A percentile compares a stretch with the other conserved stretches of the same genome.
Conservation (phyloP, 192 early-diverging fungal species). For the Phlyctochytrium bullatum region DNA sequence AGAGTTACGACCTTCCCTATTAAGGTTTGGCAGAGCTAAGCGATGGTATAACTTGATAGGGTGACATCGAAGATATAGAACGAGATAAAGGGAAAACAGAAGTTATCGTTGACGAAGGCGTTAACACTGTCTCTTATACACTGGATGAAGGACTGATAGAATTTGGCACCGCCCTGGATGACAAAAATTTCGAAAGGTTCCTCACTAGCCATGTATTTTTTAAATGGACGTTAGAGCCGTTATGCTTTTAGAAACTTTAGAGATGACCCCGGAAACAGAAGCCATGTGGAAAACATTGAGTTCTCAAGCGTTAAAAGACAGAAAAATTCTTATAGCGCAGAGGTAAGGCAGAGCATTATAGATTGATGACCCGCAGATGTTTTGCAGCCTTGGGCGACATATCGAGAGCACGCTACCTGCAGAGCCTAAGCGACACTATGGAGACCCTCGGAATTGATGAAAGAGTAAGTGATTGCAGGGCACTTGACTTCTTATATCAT, state of each 20-base stretch:
- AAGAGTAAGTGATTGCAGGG: slow-evolving; percentile 12
- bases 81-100: slow-evolving; percentile 57
- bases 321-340: slow-evolving; percentile 55
- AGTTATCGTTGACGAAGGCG: slow-evolving; percentile 66
- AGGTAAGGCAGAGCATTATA: slow-evolving; percentile 25
- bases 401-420: slow-evolving; percentile 46
- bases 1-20: slow-evolving; percentile 66
- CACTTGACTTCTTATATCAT: not conserved
- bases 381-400: slow-evolving; percentile 63
- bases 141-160: slow-evolving; percentile 67
- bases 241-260: slow-evolving; percentile 59
- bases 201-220: slow-evolving; percentile 1
- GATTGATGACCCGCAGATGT: slow-evolving; percentile 34
- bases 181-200: slow-evolving; percentile 62
- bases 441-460: slow-evolving; percentile 26
- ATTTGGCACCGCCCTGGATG: slow-evolving; percentile 64
- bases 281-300: slow-evolving; percentile 67
- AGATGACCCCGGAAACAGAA: slow-evolving; percentile 60
- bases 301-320: slow-evolving; percentile 51
- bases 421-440: slow-evolving; percentile 37
- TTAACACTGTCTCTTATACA: slow-evolving; percentile 66
- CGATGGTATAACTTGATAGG: slow-evolving; percentile 17
- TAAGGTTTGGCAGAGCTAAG: slow-evolving; percentile 32
- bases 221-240: slow-evolving; percentile 42
- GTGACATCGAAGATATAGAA: slow-evolving; percentile 66